Evolutionary conservation across 805 yeast genomes (phyloP).

Genomic region (Yarrowia alimentaria): DNA sequence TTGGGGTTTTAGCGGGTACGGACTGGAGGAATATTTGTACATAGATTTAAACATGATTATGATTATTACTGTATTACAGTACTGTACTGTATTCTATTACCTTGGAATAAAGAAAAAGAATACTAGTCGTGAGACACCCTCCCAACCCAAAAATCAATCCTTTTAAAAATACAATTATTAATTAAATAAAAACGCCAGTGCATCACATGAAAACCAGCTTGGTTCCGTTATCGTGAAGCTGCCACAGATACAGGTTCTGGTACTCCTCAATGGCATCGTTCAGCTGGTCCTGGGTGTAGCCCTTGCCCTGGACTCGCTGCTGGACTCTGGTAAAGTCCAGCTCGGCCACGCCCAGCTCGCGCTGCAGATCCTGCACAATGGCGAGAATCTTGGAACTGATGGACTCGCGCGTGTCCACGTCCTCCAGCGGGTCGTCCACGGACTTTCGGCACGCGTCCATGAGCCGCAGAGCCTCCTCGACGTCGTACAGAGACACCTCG

Average conservation of each 20-base stretch:
- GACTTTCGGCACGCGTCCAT: conserved; percentile 85
- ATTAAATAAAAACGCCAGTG: conserved; percentile 11
- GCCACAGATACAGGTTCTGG: conserved; percentile 29
- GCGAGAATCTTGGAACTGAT: conserved; percentile 67
- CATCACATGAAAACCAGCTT: conserved; percentile 31
- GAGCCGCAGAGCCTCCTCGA: conserved; percentile 91
- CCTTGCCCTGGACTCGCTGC: conserved; percentile 67
- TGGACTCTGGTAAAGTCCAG: conserved; percentile 42
- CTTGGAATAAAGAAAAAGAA: too few species aligned
- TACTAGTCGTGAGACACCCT: too few species aligned
- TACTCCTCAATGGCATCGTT: conserved; percentile 75
- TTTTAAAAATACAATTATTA: too few species aligned
- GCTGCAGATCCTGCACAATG: conserved; percentile 52
- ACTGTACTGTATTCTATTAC: too few species aligned
- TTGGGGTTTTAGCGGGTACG: too few species aligned
- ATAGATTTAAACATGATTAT: too few species aligned
- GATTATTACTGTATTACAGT: too few species aligned
- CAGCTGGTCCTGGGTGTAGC: conserved; percentile 78
- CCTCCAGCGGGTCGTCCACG: conserved; percentile 56
- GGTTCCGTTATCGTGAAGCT: conserved; percentile 27
- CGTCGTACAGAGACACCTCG: conserved; percentile 71
- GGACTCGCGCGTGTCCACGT: conserved; percentile 62
- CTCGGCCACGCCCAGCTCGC: conserved; percentile 35
- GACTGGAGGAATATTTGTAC: too few species aligned
- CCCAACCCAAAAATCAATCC: too few species aligned